Evolutionary conservation across 805 yeast genomes (phyloP).

Genomic region (Metschnikowia drakensbergensis): DNA sequence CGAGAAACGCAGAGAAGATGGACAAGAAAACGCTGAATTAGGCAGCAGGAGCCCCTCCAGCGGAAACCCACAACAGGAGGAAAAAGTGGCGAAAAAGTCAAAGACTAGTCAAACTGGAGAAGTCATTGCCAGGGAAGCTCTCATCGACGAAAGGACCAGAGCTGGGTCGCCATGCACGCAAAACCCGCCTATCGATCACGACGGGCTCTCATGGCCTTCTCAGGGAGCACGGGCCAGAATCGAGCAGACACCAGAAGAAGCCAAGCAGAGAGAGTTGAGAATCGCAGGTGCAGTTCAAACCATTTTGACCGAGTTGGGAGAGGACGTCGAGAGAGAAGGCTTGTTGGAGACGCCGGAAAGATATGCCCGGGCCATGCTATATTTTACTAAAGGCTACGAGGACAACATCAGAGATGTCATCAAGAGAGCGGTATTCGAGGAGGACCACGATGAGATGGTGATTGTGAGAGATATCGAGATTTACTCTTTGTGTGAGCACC

Average conservation of each 20-base stretch:
- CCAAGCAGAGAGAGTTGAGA: constrained; percentile 60
- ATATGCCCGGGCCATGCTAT: constrained; percentile 94
- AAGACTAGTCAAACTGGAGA: constrained; percentile 18
- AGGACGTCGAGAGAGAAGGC: constrained; percentile 86
- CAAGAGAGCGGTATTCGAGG: constrained; percentile 94
- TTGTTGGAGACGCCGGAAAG: constrained; percentile 91
- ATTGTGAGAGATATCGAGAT: constrained; percentile 93
- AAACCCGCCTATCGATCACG: constrained; percentile 82
- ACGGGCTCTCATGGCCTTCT: constrained; percentile 94
- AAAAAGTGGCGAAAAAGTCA: constrained; percentile 17
- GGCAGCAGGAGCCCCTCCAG: neutral
- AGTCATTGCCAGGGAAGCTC: constrained; percentile 13
- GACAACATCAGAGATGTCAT: constrained; percentile 89
- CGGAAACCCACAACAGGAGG: neutral
- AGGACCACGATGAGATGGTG: constrained; percentile 98
- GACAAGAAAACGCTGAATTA: neutral
- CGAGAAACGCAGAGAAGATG: neutral
- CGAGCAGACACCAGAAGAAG: constrained; percentile 64
- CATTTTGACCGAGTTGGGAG: constrained; percentile 82
- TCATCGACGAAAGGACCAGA: constrained; percentile 66
- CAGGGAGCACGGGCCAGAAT: constrained; percentile 76
- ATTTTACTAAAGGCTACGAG: constrained; percentile 94
- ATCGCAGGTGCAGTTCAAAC: constrained; percentile 82
- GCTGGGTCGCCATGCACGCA: constrained; percentile 81
- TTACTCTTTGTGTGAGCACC: constrained; percentile 94